These are phyloP conservation scores for Penicillium dipodomyicola DNA, from an alignment of 495 filamentous ascomycete genomes.

Conservation along the genomic window DNA sequence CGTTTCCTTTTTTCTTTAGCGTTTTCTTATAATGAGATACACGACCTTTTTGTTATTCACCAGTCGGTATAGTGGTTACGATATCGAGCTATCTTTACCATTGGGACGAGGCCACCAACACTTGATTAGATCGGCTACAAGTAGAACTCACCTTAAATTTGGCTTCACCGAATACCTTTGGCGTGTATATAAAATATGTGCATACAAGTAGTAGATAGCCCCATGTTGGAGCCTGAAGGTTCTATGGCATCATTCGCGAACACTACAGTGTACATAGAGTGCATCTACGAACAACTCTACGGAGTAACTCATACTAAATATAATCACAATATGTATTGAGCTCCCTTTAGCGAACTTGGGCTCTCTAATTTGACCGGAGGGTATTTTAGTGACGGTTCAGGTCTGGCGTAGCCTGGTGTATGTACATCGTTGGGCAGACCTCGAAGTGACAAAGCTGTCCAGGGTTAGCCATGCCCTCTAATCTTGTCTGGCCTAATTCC, in stretches of 20 bases:
- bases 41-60: slow-evolving; percentile 8
- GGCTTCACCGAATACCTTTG: slow-evolving; percentile 1
- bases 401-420: too few species aligned
- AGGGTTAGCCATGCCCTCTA: background rate
- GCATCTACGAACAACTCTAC: background rate
- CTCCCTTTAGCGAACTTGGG: too few species aligned
- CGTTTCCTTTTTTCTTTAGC: background rate
- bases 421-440: too few species aligned
- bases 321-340: too few species aligned
- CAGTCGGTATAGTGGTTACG: background rate
- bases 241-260: background rate
- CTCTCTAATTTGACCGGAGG: too few species aligned
- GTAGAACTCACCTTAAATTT: background rate
- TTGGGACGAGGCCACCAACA: slow-evolving; percentile 2
- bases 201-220: background rate
- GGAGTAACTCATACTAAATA: too few species aligned
- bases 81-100: background rate
- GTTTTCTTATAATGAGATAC: slow-evolving; percentile 6
- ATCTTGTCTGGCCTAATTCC: too few species aligned
- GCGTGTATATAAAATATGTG: background rate
- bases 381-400: too few species aligned
- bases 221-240: background rate
- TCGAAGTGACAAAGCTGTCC: background rate
- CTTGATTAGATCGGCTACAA: background rate
- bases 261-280: background rate